These are phyloP conservation scores for Aciculoconidium aculeatum DNA, from an alignment of 805 yeast species.

Conservation along the genomic window DNA sequence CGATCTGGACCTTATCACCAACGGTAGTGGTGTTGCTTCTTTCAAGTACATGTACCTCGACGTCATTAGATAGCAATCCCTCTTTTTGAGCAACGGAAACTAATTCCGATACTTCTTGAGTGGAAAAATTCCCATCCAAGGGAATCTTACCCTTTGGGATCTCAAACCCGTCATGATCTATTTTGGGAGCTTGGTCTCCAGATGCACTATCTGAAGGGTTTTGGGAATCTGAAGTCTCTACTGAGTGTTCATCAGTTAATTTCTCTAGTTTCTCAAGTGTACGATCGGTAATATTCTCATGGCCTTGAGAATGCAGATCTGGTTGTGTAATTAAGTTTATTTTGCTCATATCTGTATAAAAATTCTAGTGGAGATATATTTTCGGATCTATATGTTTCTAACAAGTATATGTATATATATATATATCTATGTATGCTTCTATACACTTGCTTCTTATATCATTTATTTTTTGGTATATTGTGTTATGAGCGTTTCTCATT, in stretches of 20 bases:
- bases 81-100: constrained; percentile 26
- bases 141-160: constrained; percentile 36
- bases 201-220: no score
- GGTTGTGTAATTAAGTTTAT: constrained; percentile 27
- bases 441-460: no score
- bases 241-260: constrained; percentile 17
- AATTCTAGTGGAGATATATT: no score
- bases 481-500: constrained; percentile 2
- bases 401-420: no score
- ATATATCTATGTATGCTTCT: no score
- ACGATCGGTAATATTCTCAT: no score
- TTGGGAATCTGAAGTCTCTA: background rate
- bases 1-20: constrained; percentile 27
- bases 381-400: no score
- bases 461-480: background rate
- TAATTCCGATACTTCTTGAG: constrained; percentile 26
- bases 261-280: constrained; percentile 21
- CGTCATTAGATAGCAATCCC: constrained; percentile 20
- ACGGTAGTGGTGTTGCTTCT: constrained; percentile 15
- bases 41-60: constrained; percentile 25
- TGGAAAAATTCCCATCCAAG: constrained; percentile 35
- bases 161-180: constrained; percentile 31
- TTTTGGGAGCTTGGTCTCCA: no score
- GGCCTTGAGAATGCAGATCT: no score
- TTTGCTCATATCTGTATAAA: no score